Evolutionary conservation across 1,284 basidiomycete genomes (phyloP), one percentile per base, ranked within the genome.

Genomic region (Cutaneotrichosporon daszewskae): DNA sequence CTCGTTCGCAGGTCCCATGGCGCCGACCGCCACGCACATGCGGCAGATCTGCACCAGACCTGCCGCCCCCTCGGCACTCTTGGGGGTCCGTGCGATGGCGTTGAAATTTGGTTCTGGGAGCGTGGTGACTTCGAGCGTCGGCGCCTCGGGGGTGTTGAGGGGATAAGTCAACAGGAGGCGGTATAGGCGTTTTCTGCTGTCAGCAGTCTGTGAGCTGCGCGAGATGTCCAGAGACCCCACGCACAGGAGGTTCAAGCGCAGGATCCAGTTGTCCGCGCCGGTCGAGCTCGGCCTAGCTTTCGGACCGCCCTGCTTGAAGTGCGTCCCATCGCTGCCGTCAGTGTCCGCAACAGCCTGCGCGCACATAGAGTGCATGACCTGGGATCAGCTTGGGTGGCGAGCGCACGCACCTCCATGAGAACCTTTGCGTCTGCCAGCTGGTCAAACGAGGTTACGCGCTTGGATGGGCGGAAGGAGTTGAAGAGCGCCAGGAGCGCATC

Each of bases 1-100:
- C 49, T 67, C 68, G 44, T 70, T 71, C 6, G 62, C 61, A 0
- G 60, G 58, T 5, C 55, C 64, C 61, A 64, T 62, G 10, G 66
- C 64, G 1, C 55, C 57, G 3, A 60, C 54, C 16, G 57, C 59
- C 5, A 69, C 47, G 31, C 64, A 66, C 33, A 69, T 29, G 6
- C 65, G 47, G 28, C 55, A 62, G 17, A 69, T 53, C 42, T 62
- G 62, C 3, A 60, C 16, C 9, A 69, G 52, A 2, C 63, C 64
- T 9, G 47, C 32, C 3, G 46, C 20, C 5, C 59, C 62, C 31
- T 65, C 62, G 5, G 51, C 18, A 9, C 53, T 47, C 13, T 55
- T 57, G 1, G 65, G 61, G 12, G 55, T 54, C 34, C 58, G 59
- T 17, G 62, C 63, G 3, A 68, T 60, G 12, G 54, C 44, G 5